Evolutionary conservation across 345 rosid genomes (phyloP).

Genomic region (Hibiscus tridactylites): DNA sequence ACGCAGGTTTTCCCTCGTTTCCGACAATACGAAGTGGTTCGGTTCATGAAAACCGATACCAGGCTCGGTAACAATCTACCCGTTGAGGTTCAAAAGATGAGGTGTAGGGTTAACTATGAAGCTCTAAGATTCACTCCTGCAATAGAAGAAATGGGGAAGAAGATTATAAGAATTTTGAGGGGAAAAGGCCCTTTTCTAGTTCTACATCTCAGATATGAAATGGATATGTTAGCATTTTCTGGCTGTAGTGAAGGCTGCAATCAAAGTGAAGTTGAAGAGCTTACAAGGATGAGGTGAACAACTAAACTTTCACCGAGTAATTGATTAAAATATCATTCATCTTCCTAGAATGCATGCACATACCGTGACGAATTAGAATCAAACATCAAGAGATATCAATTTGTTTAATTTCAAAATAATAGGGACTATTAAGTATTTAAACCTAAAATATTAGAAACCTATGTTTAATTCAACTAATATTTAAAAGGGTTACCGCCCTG

Average conservation of each 20-base stretch:
- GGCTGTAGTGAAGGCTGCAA: slow-evolving; percentile 90
- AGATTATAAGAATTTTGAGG: slow-evolving; percentile 54
- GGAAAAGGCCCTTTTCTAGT: slow-evolving; percentile 80
- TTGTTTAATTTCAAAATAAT: too few relatives aligned
- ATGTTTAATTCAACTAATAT: too few relatives aligned
- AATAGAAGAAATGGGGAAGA: slow-evolving; percentile 67
- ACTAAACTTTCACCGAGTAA: too few relatives aligned
- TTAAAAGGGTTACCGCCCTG: too few relatives aligned
- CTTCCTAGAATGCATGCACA: too few relatives aligned
- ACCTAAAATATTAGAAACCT: too few relatives aligned
- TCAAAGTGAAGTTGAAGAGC: slow-evolving; percentile 52
- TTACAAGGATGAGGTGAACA: slow-evolving; percentile 30
- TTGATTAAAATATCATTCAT: too few relatives aligned
- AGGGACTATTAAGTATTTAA: too few relatives aligned
- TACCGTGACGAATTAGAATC: too few relatives aligned
- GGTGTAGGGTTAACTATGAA: slow-evolving; percentile 78
- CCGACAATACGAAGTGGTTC: slow-evolving; percentile 65
- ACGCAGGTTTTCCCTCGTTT: slow-evolving; percentile 80
- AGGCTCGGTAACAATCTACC: slow-evolving; percentile 83
- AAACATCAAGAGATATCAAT: too few relatives aligned
- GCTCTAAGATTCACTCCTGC: slow-evolving; percentile 68
- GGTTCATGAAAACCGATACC: slow-evolving; percentile 67
- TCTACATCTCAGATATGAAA: slow-evolving; percentile 87
- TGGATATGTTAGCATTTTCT: slow-evolving; percentile 94
- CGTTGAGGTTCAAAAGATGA: slow-evolving; percentile 68